These are phyloP conservation scores for Vitis hybrid DNA, from an alignment of 177 flowering plant genomes.

Conservation along the genomic window DNA sequence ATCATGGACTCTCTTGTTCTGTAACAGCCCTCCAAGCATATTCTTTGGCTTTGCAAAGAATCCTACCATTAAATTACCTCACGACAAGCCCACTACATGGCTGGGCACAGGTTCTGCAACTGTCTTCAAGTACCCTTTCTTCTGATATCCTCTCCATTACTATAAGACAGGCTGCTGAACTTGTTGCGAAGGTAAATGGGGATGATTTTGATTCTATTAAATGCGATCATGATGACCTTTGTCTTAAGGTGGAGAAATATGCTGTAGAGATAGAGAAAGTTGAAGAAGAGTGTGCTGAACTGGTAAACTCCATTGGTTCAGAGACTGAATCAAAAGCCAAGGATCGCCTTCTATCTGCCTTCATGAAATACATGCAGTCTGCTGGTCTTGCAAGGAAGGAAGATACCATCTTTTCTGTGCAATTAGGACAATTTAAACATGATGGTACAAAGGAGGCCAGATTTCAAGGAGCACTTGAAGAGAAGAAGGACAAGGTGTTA, in stretches of 20 bases:
- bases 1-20: constrained; percentile 66
- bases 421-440: constrained; percentile 29
- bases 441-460: too few species aligned
- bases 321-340: constrained; percentile 76
- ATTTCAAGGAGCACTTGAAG: too few species aligned
- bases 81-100: constrained; percentile 79
- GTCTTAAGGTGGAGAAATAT: constrained; percentile 58
- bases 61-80: constrained; percentile 79
- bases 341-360: constrained; percentile 68
- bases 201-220: constrained; percentile 50
- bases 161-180: constrained; percentile 79
- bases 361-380: constrained; percentile 63
- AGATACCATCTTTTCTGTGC: constrained; percentile 28
- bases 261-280: constrained; percentile 63
- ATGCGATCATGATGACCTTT: constrained; percentile 52
- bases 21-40: constrained; percentile 58
- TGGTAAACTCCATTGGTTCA: constrained; percentile 66
- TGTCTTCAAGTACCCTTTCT: constrained; percentile 58
- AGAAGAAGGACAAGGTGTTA: too few species aligned
- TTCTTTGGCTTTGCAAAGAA: constrained; percentile 76
- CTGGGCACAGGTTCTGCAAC: constrained; percentile 86
- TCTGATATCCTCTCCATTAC: constrained; percentile 66
- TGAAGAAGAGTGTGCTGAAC: constrained; percentile 69
- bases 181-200: constrained; percentile 45
- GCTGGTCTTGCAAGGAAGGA: constrained; percentile 58